These are phyloP conservation scores for Rutidosis leptorrhynchoides DNA, from an alignment of 129 eudicot genomes.

Conservation along the genomic window DNA sequence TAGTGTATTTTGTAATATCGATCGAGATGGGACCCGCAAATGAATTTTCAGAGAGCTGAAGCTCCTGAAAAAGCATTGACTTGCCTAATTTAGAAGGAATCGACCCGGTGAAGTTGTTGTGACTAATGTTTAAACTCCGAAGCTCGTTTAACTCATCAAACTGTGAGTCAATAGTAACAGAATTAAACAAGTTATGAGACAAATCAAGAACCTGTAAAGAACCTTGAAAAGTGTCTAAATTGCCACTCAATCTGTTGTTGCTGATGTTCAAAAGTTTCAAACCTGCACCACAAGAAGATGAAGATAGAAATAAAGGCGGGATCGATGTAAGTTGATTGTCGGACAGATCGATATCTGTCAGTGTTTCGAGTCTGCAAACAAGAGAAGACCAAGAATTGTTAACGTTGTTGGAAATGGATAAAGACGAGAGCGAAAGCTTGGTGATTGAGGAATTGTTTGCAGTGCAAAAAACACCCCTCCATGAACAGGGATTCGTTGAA, in stretches of 20 bases:
- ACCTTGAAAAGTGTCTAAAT: constrained; percentile 50
- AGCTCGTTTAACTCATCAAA: constrained; percentile 47
- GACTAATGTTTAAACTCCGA: constrained; percentile 49
- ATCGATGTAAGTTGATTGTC: constrained; percentile 42
- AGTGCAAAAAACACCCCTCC: constrained; percentile 63
- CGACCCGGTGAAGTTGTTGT: constrained; percentile 37
- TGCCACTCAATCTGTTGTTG: constrained; percentile 37
- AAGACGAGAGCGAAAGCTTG: constrained; percentile 34
- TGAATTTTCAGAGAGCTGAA: constrained; percentile 38
- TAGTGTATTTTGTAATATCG: constrained; percentile 34
- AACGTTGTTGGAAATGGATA: constrained; percentile 27
- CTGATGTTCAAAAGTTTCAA: constrained; percentile 61
- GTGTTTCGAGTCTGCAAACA: constrained; percentile 45
- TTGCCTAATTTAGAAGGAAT: constrained; percentile 47
- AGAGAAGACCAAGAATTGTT: constrained; percentile 46
- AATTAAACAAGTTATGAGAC: constrained; percentile 43
- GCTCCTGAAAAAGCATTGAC: constrained; percentile 43
- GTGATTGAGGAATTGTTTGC: constrained; percentile 32
- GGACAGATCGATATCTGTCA: constrained; percentile 60
- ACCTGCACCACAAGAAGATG: constrained; percentile 50
- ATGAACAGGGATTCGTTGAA: constrained; percentile 59
- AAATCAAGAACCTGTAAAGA: constrained; percentile 53
- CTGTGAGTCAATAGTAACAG: constrained; percentile 28
- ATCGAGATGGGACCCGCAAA: constrained; percentile 49
- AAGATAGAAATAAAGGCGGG: constrained; percentile 38